Conservation (phyloP, 495 filamentous ascomycete species). For the Aspergillus panamensis region DNA sequence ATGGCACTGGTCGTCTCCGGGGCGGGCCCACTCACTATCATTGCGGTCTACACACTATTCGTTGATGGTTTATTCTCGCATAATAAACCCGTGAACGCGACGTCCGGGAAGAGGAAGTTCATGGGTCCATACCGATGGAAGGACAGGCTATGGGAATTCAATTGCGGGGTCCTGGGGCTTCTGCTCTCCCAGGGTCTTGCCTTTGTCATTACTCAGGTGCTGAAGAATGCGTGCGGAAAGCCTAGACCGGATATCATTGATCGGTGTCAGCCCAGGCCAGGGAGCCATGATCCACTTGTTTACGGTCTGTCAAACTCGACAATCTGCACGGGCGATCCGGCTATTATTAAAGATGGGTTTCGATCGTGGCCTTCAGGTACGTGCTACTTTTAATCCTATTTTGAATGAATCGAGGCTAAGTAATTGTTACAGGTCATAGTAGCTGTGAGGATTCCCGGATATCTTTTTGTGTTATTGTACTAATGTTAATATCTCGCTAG, state of each 20-base stretch:
- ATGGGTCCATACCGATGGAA: constrained; percentile 65
- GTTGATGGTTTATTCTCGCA: constrained; percentile 68
- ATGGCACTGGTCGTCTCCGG: constrained; percentile 55
- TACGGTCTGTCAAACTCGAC: constrained; percentile 58
- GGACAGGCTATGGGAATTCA: constrained; percentile 74
- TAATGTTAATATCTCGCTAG: constrained; percentile 23
- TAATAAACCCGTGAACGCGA: constrained; percentile 47
- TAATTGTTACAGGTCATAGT: constrained; percentile 38
- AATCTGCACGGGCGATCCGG: constrained; percentile 66
- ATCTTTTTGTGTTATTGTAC: neutral
- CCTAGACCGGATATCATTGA: constrained; percentile 77
- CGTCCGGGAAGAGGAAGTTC: constrained; percentile 46
- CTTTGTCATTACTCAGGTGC: constrained; percentile 74
- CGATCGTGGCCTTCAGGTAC: constrained; percentile 74
- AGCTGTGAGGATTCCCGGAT: constrained; percentile 43
- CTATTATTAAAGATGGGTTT: constrained; percentile 78
- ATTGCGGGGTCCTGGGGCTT: constrained; percentile 74
- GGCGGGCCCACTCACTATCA: constrained; percentile 58
- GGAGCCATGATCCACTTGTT: constrained; percentile 34
- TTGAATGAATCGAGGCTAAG: constrained; percentile 15
- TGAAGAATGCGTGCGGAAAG: constrained; percentile 87
- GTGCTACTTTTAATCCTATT: constrained; percentile 26
- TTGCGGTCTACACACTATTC: constrained; percentile 67
- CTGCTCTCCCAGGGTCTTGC: constrained; percentile 60
- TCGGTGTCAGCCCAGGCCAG: constrained; percentile 55